These are phyloP conservation scores for Pseudozyma pruni DNA, from an alignment of 1,284 basidiomycete genomes.

Conservation along the genomic window DNA sequence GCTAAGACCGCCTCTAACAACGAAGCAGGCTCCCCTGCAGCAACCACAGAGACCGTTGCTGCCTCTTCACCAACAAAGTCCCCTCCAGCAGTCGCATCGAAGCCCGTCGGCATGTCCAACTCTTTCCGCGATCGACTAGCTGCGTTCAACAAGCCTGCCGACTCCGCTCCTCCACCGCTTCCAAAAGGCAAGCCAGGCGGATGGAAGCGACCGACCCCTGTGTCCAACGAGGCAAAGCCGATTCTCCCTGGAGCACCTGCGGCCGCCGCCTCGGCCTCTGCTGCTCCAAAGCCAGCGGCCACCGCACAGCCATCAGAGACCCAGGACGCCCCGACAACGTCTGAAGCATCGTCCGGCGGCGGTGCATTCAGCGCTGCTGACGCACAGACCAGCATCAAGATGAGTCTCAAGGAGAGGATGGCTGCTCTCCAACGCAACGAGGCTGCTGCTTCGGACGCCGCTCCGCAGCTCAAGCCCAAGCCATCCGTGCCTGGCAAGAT, in stretches of 20 bases:
- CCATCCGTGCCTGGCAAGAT: constrained; percentile 46
- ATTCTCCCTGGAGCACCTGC: constrained; percentile 48
- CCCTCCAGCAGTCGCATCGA: constrained; percentile 43
- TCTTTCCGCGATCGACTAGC: constrained; percentile 65
- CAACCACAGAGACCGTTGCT: constrained; percentile 3
- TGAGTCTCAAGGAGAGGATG: constrained; percentile 67
- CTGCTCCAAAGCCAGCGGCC: constrained; percentile 10
- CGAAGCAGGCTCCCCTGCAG: neutral
- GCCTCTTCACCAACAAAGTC: constrained; percentile 27
- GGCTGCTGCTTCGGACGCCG: constrained; percentile 25
- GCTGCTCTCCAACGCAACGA: constrained; percentile 64
- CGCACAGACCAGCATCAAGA: constrained; percentile 65
- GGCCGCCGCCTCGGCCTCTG: constrained; percentile 18
- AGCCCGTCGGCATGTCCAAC: constrained; percentile 56
- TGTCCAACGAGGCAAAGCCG: constrained; percentile 51
- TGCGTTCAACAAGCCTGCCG: constrained; percentile 64
- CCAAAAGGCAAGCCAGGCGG: constrained; percentile 61
- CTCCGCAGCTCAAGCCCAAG: constrained; percentile 43
- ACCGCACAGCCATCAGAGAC: constrained; percentile 7
- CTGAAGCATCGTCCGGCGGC: constrained; percentile 17
- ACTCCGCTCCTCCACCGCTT: constrained; percentile 55
- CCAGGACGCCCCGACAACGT: constrained; percentile 10
- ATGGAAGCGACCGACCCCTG: constrained; percentile 61
- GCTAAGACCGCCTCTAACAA: neutral
- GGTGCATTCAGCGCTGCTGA: constrained; percentile 61